Conservation (phyloP, 371 early-diverging fungal genomes). For the Smittium culicis region DNA sequence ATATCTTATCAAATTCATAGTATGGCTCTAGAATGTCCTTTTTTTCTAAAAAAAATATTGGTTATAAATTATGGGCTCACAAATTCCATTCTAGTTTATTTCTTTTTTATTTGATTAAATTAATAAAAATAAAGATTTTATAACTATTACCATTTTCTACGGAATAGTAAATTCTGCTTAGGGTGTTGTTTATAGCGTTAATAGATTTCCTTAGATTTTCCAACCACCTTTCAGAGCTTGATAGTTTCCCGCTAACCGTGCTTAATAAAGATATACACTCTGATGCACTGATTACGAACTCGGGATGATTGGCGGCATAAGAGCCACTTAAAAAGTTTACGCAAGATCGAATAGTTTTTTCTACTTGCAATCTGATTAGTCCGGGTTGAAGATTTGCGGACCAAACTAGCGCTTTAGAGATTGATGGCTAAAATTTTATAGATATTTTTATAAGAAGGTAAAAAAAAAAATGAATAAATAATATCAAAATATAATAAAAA, state of each 20-base stretch:
- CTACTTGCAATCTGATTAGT: background rate
- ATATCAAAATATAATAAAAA: background rate
- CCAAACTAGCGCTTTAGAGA: slow-evolving; percentile 1
- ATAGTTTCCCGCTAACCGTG: background rate
- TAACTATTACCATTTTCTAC: background rate
- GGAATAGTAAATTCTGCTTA: background rate
- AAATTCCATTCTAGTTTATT: too few relatives aligned
- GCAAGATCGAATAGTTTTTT: background rate
- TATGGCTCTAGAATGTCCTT: background rate
- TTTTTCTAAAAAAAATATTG: background rate
- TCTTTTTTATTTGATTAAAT: too few relatives aligned
- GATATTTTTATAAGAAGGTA: background rate
- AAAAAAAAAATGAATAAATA: background rate
- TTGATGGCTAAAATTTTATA: background rate
- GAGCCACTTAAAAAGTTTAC: slow-evolving; percentile 3
- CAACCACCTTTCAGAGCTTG: background rate
- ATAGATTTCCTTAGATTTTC: background rate
- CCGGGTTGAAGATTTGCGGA: background rate
- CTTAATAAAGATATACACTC: background rate
- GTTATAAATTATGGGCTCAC: background rate
- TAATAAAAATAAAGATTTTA: too few relatives aligned
- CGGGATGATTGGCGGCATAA: background rate
- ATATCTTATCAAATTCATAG: background rate
- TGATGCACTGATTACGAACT: slow-evolving; percentile 1
- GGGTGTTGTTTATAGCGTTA: background rate